These are phyloP conservation scores for Byssochlamys sp. DNA, from an alignment of 2,329 filamentous ascomycete species.

Conservation along the genomic window DNA sequence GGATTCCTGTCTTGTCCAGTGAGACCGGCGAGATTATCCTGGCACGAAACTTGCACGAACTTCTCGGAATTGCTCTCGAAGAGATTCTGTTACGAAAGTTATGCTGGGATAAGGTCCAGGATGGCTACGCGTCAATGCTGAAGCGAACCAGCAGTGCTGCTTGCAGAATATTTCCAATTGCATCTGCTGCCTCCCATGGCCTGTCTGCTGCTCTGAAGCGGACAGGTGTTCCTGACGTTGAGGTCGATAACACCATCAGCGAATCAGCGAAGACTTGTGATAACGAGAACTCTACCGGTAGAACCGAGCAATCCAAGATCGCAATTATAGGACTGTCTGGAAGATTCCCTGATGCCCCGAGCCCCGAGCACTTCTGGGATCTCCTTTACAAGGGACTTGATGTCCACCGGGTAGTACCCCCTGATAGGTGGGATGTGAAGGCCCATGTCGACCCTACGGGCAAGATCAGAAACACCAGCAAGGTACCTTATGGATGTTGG, in stretches of 20 bases:
- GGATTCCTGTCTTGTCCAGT: slow-evolving; percentile 30
- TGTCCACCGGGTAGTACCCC: slow-evolving; percentile 21
- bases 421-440: slow-evolving; percentile 24
- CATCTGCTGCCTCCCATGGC: slow-evolving; percentile 24
- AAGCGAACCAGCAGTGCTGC: slow-evolving; percentile 7
- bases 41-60: slow-evolving; percentile 20
- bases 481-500: slow-evolving; percentile 25
- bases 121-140: slow-evolving; percentile 19
- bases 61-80: slow-evolving; percentile 24
- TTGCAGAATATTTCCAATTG: slow-evolving; percentile 21
- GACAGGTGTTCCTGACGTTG: slow-evolving; percentile 14
- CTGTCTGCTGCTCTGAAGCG: slow-evolving; percentile 23
- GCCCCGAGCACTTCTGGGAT: slow-evolving; percentile 27
- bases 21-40: slow-evolving; percentile 24
- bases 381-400: slow-evolving; percentile 25
- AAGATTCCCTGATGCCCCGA: slow-evolving; percentile 56
- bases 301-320: slow-evolving; percentile 35
- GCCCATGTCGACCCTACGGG: slow-evolving; percentile 26
- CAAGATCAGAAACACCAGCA: slow-evolving; percentile 22
- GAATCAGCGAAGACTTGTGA: slow-evolving; percentile 15
- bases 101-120: slow-evolving; percentile 34
- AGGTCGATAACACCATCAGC: slow-evolving; percentile 17
- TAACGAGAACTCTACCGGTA: slow-evolving; percentile 18
- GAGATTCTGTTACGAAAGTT: slow-evolving; percentile 31
- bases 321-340: slow-evolving; percentile 75